phyloP scores from a whole-genome alignment of 768 basidiomycete genomes.

The Amanita jacksonii region DNA sequence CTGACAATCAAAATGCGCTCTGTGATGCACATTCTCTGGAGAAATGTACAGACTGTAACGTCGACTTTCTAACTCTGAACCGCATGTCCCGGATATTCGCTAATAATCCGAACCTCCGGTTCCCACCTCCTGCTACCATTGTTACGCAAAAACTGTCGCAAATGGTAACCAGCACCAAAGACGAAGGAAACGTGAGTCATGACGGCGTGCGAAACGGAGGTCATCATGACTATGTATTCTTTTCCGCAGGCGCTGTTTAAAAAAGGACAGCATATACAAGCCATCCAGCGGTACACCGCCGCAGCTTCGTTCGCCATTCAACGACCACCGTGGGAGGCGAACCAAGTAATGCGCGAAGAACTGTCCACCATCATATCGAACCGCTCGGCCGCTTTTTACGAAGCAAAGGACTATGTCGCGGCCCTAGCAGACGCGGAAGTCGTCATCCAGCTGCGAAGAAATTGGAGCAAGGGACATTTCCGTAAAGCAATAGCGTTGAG shows the following conservation, averaged over 20 bases:
- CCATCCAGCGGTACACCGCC: conserved; percentile 71
- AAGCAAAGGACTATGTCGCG: conserved; percentile 62
- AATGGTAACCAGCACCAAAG: conserved; percentile 71
- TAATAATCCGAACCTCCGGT: conserved; percentile 59
- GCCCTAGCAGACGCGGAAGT: conserved; percentile 87
- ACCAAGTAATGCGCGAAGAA: conserved; percentile 78
- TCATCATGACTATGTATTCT: conserved; percentile 8
- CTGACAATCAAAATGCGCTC: conserved; percentile 44
- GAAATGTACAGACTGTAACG: conserved; percentile 62
- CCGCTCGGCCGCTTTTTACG: conserved; percentile 79
- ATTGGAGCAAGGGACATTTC: conserved; percentile 96
- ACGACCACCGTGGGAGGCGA: conserved; percentile 86
- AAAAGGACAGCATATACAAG: conserved; percentile 51
- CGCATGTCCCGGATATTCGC: conserved; percentile 63
- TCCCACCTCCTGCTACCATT: conserved; percentile 75
- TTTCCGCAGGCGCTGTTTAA: conserved; percentile 85
- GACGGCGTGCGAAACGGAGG: conserved; percentile 12
- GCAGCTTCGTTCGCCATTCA: conserved; percentile 70
- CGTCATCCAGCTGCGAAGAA: conserved; percentile 73
- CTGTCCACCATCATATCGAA: conserved; percentile 86
- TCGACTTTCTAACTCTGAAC: conserved; percentile 72
- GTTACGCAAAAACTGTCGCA: conserved; percentile 68
- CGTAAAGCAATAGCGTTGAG: conserved; percentile 85
- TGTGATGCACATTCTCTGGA: conserved; percentile 63
- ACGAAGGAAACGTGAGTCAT: conserved; percentile 84